phyloP scores from a whole-genome alignment of 441 rosid genomes.

The Syzygium malaccense region DNA sequence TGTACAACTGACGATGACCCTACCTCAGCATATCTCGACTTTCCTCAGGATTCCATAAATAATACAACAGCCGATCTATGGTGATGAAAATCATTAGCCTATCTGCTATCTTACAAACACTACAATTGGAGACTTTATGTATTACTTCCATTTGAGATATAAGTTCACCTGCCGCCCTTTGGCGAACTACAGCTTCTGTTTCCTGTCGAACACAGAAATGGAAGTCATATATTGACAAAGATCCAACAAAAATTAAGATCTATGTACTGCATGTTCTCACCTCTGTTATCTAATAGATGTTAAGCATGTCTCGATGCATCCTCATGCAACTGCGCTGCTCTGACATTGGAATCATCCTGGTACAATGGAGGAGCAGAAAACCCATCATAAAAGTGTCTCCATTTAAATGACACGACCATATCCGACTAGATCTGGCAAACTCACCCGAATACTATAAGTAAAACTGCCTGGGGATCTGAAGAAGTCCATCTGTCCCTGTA shows the following conservation, averaged over 20 bases:
- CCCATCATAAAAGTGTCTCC: background rate
- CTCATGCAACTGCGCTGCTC: conserved; percentile 70
- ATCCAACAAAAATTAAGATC: background rate
- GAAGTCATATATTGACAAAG: background rate
- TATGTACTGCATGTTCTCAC: background rate
- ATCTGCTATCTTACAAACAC: background rate
- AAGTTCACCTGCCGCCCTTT: background rate
- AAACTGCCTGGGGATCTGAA: conserved; percentile 50
- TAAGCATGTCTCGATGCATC: conserved; percentile 63
- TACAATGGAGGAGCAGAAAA: background rate
- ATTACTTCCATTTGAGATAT: background rate
- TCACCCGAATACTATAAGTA: conserved; percentile 64
- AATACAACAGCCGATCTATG: background rate
- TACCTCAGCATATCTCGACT: background rate
- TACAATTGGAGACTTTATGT: background rate
- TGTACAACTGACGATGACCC: background rate
- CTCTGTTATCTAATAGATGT: background rate
- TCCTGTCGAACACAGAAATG: background rate
- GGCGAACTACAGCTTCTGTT: background rate
- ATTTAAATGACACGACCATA: background rate
- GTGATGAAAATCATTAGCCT: background rate
- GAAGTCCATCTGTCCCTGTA: conserved; percentile 75
- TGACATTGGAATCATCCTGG: conserved; percentile 78
- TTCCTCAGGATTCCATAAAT: background rate
- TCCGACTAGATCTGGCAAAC: conserved; percentile 1